These are phyloP conservation scores for Leishmania guyanensis DNA, from an alignment of 208 protist genomes.

Conservation along the genomic window DNA sequence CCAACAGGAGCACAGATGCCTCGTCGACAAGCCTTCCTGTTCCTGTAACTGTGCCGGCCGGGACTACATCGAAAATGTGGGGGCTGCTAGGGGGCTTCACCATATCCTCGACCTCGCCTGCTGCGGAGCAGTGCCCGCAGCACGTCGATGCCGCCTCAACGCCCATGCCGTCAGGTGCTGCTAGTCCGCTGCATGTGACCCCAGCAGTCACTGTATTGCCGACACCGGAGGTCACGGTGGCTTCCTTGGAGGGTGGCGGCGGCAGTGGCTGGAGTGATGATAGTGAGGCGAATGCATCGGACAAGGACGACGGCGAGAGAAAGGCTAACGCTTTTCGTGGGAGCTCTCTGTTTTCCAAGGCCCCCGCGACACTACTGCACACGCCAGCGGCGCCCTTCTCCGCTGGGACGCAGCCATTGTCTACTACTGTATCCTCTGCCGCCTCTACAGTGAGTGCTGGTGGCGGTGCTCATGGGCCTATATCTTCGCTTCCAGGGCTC, in stretches of 20 bases:
- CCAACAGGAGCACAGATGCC: background rate
- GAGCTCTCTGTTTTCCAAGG: background rate
- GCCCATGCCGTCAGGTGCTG: background rate
- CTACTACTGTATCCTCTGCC: background rate
- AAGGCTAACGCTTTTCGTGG: background rate
- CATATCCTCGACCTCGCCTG: background rate
- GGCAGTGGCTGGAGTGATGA: conserved; percentile 27
- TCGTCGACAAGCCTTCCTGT: background rate
- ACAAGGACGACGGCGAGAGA: conserved; percentile 2
- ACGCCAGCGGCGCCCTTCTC: conserved; percentile 5
- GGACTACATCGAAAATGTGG: background rate
- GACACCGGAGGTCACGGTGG: background rate
- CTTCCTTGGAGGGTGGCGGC: conserved; percentile 8
- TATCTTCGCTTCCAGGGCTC: background rate
- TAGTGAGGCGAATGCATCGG: background rate
- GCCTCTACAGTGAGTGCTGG: background rate
- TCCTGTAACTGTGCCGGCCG: background rate
- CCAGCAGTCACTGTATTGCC: background rate
- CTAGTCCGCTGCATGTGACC: conserved; percentile 1
- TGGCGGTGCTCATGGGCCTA: background rate
- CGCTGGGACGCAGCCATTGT: background rate
- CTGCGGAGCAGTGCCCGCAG: background rate
- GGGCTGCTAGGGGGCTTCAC: background rate
- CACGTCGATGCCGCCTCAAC: background rate
- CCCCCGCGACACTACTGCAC: background rate